A percentile compares a stretch with the other conserved stretches of the same genome.
Conservation (phyloP, 2,329 filamentous ascomycete species). For the Mollisia scopiformis region DNA sequence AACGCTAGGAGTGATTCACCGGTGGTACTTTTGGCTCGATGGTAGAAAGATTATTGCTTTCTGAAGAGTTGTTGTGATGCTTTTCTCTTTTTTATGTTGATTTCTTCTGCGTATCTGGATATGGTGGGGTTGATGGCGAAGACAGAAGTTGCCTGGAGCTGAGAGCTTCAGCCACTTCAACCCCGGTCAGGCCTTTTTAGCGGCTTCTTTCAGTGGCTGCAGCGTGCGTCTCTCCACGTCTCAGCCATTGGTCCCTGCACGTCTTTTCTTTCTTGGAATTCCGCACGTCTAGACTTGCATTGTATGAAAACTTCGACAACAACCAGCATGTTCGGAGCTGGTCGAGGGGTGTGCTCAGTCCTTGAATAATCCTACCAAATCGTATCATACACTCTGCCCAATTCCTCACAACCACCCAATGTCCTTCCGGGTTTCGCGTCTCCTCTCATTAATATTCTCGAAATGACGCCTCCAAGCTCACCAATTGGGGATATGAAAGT, state of each 20-base stretch:
- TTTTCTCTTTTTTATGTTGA: neutral
- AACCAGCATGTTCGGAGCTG: neutral
- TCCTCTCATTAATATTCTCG: neutral
- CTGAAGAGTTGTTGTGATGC: neutral
- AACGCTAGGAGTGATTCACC: too few species aligned
- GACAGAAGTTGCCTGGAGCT: conserved; percentile 8
- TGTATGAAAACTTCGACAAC: neutral
- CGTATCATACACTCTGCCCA: neutral
- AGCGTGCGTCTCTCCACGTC: neutral
- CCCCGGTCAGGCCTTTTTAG: neutral
- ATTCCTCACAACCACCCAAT: neutral
- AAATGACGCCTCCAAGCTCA: conserved; percentile 13
- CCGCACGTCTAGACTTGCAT: neutral
- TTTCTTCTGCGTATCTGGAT: neutral
- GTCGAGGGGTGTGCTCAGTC: neutral
- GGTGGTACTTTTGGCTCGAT: too few species aligned
- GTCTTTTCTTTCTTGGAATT: neutral
- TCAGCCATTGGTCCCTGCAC: neutral
- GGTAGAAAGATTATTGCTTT: neutral
- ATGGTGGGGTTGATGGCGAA: conserved; percentile 12
- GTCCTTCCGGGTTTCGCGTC: neutral
- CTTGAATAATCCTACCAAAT: neutral
- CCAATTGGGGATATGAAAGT: conserved; percentile 4
- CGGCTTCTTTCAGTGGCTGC: neutral
- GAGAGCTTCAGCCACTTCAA: neutral